Conservation (phyloP, 2,329 filamentous ascomycete genomes). For the Ceratocystis diversiconidia region DNA sequence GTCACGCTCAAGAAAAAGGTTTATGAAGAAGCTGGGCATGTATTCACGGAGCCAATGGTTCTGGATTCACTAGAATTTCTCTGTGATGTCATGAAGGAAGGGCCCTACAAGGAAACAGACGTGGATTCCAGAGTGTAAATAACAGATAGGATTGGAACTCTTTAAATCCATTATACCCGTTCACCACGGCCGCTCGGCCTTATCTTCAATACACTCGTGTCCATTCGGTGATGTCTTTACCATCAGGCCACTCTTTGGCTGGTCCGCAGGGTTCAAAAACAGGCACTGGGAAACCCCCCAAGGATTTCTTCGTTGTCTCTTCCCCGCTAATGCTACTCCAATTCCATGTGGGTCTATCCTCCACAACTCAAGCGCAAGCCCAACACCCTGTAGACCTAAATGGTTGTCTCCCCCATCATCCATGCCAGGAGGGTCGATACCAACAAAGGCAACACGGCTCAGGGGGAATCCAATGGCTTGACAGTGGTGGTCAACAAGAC, state of each 20-base stretch:
- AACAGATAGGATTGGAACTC: too few species aligned
- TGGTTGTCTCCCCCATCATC: constrained; percentile 21
- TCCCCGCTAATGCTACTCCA: constrained; percentile 31
- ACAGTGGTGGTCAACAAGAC: constrained; percentile 52
- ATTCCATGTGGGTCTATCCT: constrained; percentile 38
- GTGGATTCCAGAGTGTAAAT: constrained; percentile 8
- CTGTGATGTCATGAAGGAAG: constrained; percentile 30
- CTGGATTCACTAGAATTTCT: constrained; percentile 52
- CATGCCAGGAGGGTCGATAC: constrained; percentile 47
- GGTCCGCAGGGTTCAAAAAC: constrained; percentile 28
- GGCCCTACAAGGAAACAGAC: constrained; percentile 20
- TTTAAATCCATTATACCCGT: background rate
- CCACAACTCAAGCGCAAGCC: constrained; percentile 35
- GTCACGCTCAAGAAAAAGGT: constrained; percentile 50
- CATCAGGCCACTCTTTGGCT: constrained; percentile 27
- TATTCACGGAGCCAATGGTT: constrained; percentile 54
- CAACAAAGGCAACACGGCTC: constrained; percentile 37
- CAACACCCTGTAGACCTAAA: constrained; percentile 31
- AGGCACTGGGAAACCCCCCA: constrained; percentile 33
- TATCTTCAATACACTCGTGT: constrained; percentile 30
- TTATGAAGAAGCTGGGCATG: constrained; percentile 55
- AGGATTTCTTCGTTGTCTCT: constrained; percentile 36
- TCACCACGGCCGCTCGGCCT: constrained; percentile 29
- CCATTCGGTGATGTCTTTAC: constrained; percentile 25
- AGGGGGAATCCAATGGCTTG: constrained; percentile 42